Conservation (phyloP, 2,329 filamentous ascomycete species). For the Trichoderma koningii region DNA sequence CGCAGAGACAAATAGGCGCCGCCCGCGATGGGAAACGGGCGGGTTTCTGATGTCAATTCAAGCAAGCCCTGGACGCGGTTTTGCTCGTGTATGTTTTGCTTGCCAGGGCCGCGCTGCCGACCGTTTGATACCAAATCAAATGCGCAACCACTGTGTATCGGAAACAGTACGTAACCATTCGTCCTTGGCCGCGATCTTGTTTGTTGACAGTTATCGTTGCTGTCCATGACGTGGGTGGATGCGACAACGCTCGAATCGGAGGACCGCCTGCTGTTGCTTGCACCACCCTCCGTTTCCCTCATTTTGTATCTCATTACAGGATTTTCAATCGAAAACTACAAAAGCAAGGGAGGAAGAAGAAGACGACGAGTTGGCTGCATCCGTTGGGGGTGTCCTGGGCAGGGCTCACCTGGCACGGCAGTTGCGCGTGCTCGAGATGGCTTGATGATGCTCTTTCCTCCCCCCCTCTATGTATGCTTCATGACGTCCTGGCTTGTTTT, state of each 20-base stretch:
- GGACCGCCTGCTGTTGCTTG: slow-evolving; percentile 14
- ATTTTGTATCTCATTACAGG: neutral
- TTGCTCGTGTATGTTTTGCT: too few species aligned
- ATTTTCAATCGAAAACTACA: neutral
- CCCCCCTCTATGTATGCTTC: slow-evolving; percentile 3
- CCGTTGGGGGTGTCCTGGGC: neutral
- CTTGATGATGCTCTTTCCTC: too few species aligned
- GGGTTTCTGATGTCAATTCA: neutral
- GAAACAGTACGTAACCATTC: too few species aligned
- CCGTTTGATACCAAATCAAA: too few species aligned
- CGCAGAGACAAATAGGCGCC: neutral
- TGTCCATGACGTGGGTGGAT: slow-evolving; percentile 28
- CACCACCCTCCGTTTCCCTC: neutral
- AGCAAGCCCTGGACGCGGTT: neutral
- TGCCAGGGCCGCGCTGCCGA: too few species aligned
- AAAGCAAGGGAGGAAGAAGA: neutral
- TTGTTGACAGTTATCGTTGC: slow-evolving; percentile 6
- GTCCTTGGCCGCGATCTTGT: too few species aligned
- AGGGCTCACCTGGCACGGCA: slow-evolving; percentile 12
- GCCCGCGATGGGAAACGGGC: neutral
- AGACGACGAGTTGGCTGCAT: neutral
- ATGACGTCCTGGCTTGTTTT: slow-evolving; percentile 14
- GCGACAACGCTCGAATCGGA: slow-evolving; percentile 9
- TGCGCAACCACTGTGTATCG: too few species aligned
- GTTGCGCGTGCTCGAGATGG: neutral